These are phyloP conservation scores for Fusarium foetens DNA, from an alignment of 2,329 filamentous ascomycete species.

Conservation along the genomic window DNA sequence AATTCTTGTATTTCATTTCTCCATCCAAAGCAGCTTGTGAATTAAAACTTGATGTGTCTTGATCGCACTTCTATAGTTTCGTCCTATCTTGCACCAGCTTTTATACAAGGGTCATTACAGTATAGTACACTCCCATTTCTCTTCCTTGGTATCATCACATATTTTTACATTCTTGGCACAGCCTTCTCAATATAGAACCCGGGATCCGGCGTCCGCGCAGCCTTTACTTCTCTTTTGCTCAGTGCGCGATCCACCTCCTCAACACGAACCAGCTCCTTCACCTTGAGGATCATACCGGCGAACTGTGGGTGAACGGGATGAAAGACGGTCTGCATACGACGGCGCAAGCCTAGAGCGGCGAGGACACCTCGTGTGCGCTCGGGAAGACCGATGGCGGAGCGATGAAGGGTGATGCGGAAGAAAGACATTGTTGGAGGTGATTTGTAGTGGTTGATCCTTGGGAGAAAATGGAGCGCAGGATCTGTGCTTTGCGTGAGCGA, in stretches of 20 bases:
- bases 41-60: not conserved
- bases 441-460: not conserved
- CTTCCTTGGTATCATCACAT: not conserved
- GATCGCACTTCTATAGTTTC: slow-evolving; percentile 9
- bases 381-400: slow-evolving; percentile 89
- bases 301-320: slow-evolving; percentile 83
- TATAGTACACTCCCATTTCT: slow-evolving; percentile 45
- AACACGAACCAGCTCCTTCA: slow-evolving; percentile 90
- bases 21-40: not conserved
- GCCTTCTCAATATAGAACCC: slow-evolving; percentile 83
- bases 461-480: slow-evolving; percentile 16
- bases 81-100: slow-evolving; percentile 15
- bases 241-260: slow-evolving; percentile 76
- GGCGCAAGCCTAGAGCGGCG: slow-evolving; percentile 83
- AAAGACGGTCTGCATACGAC: slow-evolving; percentile 88
- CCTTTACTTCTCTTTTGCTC: slow-evolving; percentile 75
- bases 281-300: slow-evolving; percentile 91
- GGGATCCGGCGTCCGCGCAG: slow-evolving; percentile 75
- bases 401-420: slow-evolving; percentile 92
- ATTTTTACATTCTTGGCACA: slow-evolving; percentile 41
- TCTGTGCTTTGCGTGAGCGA: slow-evolving; percentile 22
- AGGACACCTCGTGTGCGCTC: slow-evolving; percentile 82
- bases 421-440: slow-evolving; percentile 67
- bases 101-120: slow-evolving; percentile 46
- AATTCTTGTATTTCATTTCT: not conserved